Conservation (phyloP, 805 yeast genomes). For the Candida namnaoensis region DNA sequence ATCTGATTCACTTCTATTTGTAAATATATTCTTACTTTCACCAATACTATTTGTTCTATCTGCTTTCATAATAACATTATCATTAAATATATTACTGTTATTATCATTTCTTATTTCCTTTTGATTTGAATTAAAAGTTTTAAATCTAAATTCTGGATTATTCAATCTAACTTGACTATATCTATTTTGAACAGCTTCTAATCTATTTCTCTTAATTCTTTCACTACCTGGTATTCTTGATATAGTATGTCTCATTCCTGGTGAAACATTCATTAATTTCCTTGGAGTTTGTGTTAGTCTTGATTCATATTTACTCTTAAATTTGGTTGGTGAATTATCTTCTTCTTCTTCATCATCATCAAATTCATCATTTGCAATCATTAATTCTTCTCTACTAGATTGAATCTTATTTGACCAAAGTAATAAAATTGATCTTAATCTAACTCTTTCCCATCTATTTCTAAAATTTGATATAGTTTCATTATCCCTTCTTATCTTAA, state of each 20-base stretch:
- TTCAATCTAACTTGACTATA: conserved; percentile 21
- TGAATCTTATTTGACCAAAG: conserved; percentile 23
- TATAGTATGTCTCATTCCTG: background rate
- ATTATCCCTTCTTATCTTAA: conserved; percentile 24
- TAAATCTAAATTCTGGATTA: background rate
- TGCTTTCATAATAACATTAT: too few relatives aligned
- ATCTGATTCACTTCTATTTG: background rate
- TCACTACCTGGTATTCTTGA: conserved; percentile 26
- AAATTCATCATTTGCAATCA: background rate
- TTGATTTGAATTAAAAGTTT: background rate
- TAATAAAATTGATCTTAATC: conserved; percentile 23
- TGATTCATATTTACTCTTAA: background rate
- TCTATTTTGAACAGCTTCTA: conserved; percentile 26
- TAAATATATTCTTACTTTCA: background rate
- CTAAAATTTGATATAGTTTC: conserved; percentile 23
- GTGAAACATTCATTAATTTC: conserved; percentile 5
- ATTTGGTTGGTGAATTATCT: conserved; percentile 11
- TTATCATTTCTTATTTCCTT: too few relatives aligned
- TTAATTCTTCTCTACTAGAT: conserved; percentile 1
- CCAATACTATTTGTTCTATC: background rate
- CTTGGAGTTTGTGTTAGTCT: conserved; percentile 11
- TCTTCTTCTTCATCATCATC: conserved; percentile 10
- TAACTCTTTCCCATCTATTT: conserved; percentile 31
- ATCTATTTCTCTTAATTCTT: conserved; percentile 21
- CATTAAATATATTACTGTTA: background rate